phyloP scores from a whole-genome alignment of 768 basidiomycete genomes.

The Rhizopogon vinicolor region DNA sequence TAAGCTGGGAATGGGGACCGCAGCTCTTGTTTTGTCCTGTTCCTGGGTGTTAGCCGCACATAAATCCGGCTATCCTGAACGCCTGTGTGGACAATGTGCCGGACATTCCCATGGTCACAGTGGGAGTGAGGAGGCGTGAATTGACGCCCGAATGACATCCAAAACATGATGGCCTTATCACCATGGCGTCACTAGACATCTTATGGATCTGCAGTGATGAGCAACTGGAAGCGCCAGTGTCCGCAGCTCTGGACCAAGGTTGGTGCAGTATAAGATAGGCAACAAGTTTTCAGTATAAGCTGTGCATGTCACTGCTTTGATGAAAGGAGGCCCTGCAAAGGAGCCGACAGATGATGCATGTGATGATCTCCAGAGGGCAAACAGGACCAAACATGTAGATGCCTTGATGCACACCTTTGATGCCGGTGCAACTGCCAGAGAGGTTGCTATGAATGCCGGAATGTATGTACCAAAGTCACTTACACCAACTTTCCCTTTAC shows the following conservation, averaged over 20 bases:
- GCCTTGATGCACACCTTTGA: conserved; percentile 15
- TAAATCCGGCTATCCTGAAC: background rate
- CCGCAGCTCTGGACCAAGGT: too few relatives aligned
- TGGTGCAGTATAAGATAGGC: too few relatives aligned
- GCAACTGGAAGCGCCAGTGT: too few relatives aligned
- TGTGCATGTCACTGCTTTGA: background rate
- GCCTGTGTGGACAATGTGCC: background rate
- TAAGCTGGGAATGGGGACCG: background rate
- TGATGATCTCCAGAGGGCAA: conserved; percentile 1
- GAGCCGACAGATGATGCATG: background rate
- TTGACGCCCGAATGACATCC: background rate
- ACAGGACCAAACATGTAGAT: conserved; percentile 8
- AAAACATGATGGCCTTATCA: background rate
- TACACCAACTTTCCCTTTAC: background rate
- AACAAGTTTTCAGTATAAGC: background rate
- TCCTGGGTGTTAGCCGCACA: background rate
- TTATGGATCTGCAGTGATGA: too few relatives aligned
- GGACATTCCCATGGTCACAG: background rate
- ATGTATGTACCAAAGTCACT: conserved; percentile 6
- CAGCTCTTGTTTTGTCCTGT: background rate
- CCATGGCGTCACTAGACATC: background rate
- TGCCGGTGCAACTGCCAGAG: conserved; percentile 9
- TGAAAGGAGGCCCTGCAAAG: background rate
- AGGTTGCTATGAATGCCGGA: conserved; percentile 17
- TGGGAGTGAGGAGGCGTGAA: too few relatives aligned